Percentiles rank a stretch among this genome's conserved stretches.
Evolutionary conservation across 208 protist genomes (phyloP).

Genomic region (Leishmania martiniquensis): DNA sequence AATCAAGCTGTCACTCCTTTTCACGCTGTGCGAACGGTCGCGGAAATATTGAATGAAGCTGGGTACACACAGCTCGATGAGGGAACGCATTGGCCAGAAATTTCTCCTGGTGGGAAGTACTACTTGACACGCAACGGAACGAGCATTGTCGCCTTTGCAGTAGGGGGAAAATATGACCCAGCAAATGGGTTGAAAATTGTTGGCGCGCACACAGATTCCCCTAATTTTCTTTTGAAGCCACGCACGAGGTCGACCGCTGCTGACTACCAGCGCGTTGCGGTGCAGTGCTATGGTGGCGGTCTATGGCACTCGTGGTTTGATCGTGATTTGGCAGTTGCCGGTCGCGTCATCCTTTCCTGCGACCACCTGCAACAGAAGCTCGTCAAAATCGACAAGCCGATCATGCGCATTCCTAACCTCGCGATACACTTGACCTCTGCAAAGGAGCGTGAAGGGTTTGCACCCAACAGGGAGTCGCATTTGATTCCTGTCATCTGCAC

Average conservation of each 20-base stretch:
- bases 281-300: conserved; percentile 90
- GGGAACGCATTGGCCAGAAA: conserved; percentile 52
- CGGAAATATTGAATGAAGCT: conserved; percentile 40
- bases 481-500: conserved; percentile 92
- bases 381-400: conserved; percentile 88
- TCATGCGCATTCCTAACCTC: conserved; percentile 95
- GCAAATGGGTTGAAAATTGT: conserved; percentile 94
- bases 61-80: conserved; percentile 74
- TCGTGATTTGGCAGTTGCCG: conserved; percentile 87
- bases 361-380: conserved; percentile 51
- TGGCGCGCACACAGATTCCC: conserved; percentile 98
- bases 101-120: conserved; percentile 92
- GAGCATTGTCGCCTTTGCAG: conserved; percentile 95
- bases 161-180: conserved; percentile 92
- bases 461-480: conserved; percentile 96
- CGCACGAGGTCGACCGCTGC: conserved; percentile 38
- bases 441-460: conserved; percentile 84
- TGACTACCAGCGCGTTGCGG: conserved; percentile 65
- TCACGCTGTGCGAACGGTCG: conserved; percentile 69
- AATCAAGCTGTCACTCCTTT: conserved; percentile 78
- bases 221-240: conserved; percentile 89
- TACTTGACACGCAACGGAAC: conserved; percentile 97
- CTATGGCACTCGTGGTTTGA: conserved; percentile 94
- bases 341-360: conserved; percentile 67
- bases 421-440: conserved; percentile 95